Percentiles rank a stretch among this genome's conserved stretches.
phyloP scores from a whole-genome alignment of 179 eudicot genomes.

The Camellia oleifera region DNA sequence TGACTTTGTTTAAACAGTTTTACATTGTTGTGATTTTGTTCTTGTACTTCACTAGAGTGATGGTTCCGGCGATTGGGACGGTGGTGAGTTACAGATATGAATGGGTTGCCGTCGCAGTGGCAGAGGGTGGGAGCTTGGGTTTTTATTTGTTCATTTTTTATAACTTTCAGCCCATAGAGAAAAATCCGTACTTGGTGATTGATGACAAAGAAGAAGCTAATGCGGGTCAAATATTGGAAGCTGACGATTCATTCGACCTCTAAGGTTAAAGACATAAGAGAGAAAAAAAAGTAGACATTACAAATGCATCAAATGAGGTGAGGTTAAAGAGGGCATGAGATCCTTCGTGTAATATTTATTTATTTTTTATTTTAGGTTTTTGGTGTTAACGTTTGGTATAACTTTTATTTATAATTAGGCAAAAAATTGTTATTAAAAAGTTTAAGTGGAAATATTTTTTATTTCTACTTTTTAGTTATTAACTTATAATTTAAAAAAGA shows the following conservation, averaged over 20 bases:
- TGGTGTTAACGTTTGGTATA: too few relatives aligned
- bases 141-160: slow-evolving; percentile 20
- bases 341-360: too few relatives aligned
- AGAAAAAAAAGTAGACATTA: too few relatives aligned
- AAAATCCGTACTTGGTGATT: slow-evolving; percentile 3
- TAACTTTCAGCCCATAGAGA: slow-evolving; percentile 14
- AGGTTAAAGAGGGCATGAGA: too few relatives aligned
- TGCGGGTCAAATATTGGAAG: slow-evolving; percentile 25
- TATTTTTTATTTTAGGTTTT: too few relatives aligned
- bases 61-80: slow-evolving; percentile 17
- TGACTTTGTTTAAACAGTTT: slow-evolving; percentile 19
- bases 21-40: slow-evolving; percentile 20
- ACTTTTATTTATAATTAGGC: too few relatives aligned
- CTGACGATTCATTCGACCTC: not conserved
- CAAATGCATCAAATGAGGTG: too few relatives aligned
- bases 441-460: too few relatives aligned
- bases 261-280: too few relatives aligned
- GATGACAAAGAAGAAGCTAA: slow-evolving; percentile 32
- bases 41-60: slow-evolving; percentile 21
- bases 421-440: too few relatives aligned
- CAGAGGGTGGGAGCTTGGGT: slow-evolving; percentile 16
- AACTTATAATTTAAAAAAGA: too few relatives aligned
- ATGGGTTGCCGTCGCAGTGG: slow-evolving; percentile 16
- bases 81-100: slow-evolving; percentile 17
- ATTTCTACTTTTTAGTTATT: too few relatives aligned